Percentiles rank a stretch among this genome's conserved stretches.
These are phyloP conservation scores for Vishniacozyma victoriae DNA, from an alignment of 768 basidiomycete species.

Conservation along the genomic window DNA sequence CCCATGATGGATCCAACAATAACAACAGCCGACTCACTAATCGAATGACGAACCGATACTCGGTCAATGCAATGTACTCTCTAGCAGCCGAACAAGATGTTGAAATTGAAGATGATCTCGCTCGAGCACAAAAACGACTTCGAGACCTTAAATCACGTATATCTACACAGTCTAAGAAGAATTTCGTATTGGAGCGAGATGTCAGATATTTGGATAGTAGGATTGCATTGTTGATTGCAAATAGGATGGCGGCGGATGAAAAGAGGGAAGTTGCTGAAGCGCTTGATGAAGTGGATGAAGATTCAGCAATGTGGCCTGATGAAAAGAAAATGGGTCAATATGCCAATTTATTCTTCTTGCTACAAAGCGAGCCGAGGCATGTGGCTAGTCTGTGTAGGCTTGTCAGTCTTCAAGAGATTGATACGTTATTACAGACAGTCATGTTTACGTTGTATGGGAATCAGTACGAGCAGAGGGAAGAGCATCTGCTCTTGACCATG, in stretches of 20 bases:
- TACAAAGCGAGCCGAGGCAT: conserved; percentile 95
- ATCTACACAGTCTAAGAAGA: conserved; percentile 98
- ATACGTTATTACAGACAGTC: conserved; percentile 97
- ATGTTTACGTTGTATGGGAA: conserved; percentile 99
- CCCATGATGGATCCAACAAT: too few relatives aligned
- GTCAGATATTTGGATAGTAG: conserved; percentile 96
- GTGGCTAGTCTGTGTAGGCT: conserved; percentile 93
- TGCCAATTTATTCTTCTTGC: conserved; percentile 96
- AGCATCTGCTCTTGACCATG: conserved; percentile 97
- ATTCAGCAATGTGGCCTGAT: conserved; percentile 72
- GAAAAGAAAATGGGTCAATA: conserved; percentile 86
- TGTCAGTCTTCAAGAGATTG: conserved; percentile 92
- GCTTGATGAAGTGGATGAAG: conserved; percentile 90
- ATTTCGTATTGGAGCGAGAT: conserved; percentile 97
- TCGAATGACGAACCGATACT: conserved; percentile 92
- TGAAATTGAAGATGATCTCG: conserved; percentile 94
- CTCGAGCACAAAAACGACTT: conserved; percentile 94
- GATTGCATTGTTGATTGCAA: conserved; percentile 95
- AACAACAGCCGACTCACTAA: conserved; percentile 49
- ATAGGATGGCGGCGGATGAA: conserved; percentile 96
- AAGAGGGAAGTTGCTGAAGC: conserved; percentile 93
- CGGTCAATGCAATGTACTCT: conserved; percentile 89
- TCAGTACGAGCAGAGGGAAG: conserved; percentile 97
- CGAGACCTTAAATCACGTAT: conserved; percentile 94
- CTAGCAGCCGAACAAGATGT: conserved; percentile 99